Conservation (phyloP, 75 land plant genomes). For the Pseudotsuga menziesii region DNA sequence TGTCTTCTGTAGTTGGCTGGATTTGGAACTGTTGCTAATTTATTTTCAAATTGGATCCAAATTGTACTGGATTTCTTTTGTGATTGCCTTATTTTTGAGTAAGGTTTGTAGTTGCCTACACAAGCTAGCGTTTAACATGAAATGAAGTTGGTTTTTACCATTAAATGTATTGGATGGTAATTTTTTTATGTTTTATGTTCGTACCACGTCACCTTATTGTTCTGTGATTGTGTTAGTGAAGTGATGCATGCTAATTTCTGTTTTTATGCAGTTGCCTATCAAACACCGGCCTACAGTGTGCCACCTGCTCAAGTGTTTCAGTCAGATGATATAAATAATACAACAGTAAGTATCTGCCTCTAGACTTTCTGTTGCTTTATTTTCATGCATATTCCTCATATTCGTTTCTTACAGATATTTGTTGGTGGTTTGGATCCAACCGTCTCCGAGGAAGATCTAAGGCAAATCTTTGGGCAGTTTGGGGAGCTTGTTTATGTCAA, state of each 20-base stretch:
- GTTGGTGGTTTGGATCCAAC: conserved; percentile 89
- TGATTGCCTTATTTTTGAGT: not conserved
- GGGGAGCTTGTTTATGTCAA: conserved; percentile 90
- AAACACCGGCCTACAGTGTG: conserved; percentile 37
- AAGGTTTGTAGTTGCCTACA: not conserved
- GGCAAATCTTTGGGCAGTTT: conserved; percentile 67
- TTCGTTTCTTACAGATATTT: conserved; percentile 61
- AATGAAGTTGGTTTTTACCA: not conserved
- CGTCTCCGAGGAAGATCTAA: conserved; percentile 82
- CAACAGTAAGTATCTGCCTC: conserved; percentile 64
- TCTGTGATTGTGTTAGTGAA: not conserved
- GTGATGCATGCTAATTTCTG: not conserved
- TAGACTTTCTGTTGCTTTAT: not conserved
- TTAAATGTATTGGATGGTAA: not conserved
- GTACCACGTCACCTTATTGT: not conserved
- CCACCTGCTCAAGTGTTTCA: conserved; percentile 53
- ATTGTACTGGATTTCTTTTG: not conserved
- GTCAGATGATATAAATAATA: conserved; percentile 73
- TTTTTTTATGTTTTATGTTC: not conserved
- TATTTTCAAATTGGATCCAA: not conserved
- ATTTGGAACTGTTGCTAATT: not conserved
- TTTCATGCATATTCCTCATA: conserved; percentile 3
- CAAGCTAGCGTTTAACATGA: not conserved
- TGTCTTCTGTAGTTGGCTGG: not conserved
- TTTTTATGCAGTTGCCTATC: conserved; percentile 45